Base-by-base conservation (phyloP, 345 rosid species). In the Zanthoxylum bungeanum region DNA sequence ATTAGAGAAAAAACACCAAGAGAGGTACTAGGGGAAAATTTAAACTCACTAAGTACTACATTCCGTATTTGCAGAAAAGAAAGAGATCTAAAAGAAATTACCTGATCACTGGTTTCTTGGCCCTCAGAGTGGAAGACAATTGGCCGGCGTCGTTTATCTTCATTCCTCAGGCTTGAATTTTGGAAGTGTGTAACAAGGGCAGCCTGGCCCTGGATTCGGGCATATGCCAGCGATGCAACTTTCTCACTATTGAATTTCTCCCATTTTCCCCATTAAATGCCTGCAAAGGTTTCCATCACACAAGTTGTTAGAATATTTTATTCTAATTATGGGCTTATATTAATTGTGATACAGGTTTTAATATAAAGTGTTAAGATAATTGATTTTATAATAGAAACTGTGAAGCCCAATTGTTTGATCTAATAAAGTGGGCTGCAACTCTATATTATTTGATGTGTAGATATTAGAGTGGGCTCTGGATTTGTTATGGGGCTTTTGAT, bases 161-260 rank as follows among this genome's bases (percentile, higher is more conserved):
- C 97, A 50, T 91, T 93, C 90, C 86, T 83, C 73, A 85, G 76
- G 83, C 90, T 91, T 47, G 97, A 88, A 83, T 87, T 93, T 80
- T 91, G 98, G 79, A 91, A 91, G 77, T 88, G 94, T 37, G 89
- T 81, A 73, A 89, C 91, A 71, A 93, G 97, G 24, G 97, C 97
- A 65, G 85, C 78, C 80, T 93, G 91, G 53, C 98, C 98, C 83
- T 93, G 98, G 79, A 93, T 93, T 77, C 91, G 85, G 51, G 96
- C 97, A 81, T 93, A 93, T 69, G 94, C 97, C 76, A 93, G 73
- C 16, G 91, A 86, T 34, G 98, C 96, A 78, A 87, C 93, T 83
- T 93, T 93, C 73, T 93, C 98, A 59, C 98, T 94, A 70, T 94
- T 90, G 81, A 94, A 94, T 81, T 94, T 94, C 82, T 93, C 96